A percentile compares a stretch with the other conserved stretches of the same genome.
These are phyloP conservation scores for Trypanosoma avium DNA, from an alignment of 208 protist species.

Conservation along the genomic window DNA sequence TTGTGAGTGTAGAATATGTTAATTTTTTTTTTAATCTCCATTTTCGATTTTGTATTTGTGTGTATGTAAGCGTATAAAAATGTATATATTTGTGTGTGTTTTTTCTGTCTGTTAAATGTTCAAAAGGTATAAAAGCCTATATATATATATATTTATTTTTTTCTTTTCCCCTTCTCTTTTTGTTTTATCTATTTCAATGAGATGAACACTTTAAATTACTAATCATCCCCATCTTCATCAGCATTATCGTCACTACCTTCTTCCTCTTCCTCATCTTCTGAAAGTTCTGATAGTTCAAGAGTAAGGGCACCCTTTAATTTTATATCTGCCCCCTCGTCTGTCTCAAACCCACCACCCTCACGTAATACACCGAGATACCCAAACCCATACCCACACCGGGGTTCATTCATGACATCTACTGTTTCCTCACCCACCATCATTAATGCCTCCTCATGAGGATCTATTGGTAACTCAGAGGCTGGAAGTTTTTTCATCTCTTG, in stretches of 20 bases:
- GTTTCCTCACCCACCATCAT: slow-evolving; percentile 24
- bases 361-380: slow-evolving; percentile 79
- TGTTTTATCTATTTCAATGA: neutral
- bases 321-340: slow-evolving; percentile 59
- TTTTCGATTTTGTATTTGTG: too few relatives aligned
- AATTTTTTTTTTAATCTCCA: too few relatives aligned
- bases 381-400: slow-evolving; percentile 75
- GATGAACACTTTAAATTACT: neutral
- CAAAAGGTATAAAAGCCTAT: neutral
- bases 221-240: slow-evolving; percentile 24
- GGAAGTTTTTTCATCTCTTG: slow-evolving; percentile 35
- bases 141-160: slow-evolving; percentile 16
- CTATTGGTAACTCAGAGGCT: slow-evolving; percentile 59
- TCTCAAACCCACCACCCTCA: slow-evolving; percentile 72
- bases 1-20: too few relatives aligned
- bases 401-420: slow-evolving; percentile 31
- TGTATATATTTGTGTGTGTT: slow-evolving; percentile 4
- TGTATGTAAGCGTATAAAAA: slow-evolving; percentile 17
- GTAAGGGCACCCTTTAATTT: slow-evolving; percentile 56
- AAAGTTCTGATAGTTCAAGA: slow-evolving; percentile 37
- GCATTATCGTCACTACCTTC: slow-evolving; percentile 21
- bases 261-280: slow-evolving; percentile 26
- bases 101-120: too few relatives aligned
- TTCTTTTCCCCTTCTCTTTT: neutral
- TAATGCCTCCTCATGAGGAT: slow-evolving; percentile 26